phyloP scores from a whole-genome alignment of 2,329 filamentous ascomycete species.

The Chaetothyriales sp. region DNA sequence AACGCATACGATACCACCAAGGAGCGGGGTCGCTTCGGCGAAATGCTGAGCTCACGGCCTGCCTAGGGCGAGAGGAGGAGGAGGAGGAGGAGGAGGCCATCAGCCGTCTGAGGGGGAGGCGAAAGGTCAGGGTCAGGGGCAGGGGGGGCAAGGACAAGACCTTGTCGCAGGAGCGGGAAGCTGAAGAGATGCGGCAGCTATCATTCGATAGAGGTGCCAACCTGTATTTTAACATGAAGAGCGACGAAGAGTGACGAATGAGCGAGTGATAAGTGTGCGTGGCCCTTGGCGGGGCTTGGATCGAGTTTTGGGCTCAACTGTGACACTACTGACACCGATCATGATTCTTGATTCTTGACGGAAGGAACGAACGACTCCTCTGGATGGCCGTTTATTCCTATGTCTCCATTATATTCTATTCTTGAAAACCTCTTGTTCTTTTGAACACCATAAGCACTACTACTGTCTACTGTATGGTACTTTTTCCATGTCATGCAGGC shows the following conservation, averaged over 20 bases:
- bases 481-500: no score
- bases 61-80: no score
- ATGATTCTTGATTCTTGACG: no score
- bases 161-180: neutral
- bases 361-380: neutral
- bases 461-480: no score
- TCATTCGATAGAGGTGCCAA: no score
- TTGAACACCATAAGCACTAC: no score
- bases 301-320: neutral
- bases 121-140: no score
- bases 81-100: no score
- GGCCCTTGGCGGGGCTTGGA: neutral
- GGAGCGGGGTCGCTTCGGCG: conserved; percentile 79
- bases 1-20: conserved; percentile 97
- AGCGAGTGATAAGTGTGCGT: neutral
- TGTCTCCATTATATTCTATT: neutral
- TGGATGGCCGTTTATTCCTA: neutral
- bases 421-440: neutral
- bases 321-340: neutral
- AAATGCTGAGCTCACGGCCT: conserved; percentile 56
- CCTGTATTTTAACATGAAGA: neutral
- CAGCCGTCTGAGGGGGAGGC: no score
- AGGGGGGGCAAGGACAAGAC: no score
- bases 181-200: neutral
- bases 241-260: neutral